Base-by-base conservation (phyloP, 2,329 filamentous ascomycete genomes). In the Ceratocystis cacaofunesta region DNA sequence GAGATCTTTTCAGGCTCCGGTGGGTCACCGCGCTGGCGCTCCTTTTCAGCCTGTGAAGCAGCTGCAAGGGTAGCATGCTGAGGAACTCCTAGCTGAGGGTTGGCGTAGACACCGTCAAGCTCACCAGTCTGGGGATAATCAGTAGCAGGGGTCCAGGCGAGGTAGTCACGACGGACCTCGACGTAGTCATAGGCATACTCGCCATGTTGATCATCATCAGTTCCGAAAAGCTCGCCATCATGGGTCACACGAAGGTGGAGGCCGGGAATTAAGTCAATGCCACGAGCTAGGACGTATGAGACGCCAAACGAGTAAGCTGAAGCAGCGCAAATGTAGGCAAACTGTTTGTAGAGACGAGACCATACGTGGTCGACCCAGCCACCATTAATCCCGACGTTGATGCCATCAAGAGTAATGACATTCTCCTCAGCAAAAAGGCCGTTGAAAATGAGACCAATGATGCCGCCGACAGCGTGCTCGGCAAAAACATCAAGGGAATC, bases 151-250 rank as follows among this genome's bases (percentile, higher is more conserved):
- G 88, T 92, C 89, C 89, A 94, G 67, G 89, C 89, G 48, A 94
- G 83, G 79, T 92, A 94, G 76, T 94, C 89, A 72, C 89, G 85
- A 72, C 89, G 87, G 67, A 92, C 88, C 80, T 94, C 89, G 69
- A 94, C 89, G 74, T 92, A 94, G 75, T 94, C 89, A 79, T 92
- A 92, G 12, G 89, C 89, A 73, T 92, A 94, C 76, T 94, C 89
- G 75, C 89, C 89, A 70, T 92, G 88, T 77, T 94, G 89, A 76
- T 92, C 89, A 73, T 92, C 89, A 72, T 94, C 89, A 88, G 92
- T 92, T 70, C 89, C 89, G 66, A 92, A 83, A 12, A 92, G 83
- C 76, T 94, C 89, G 28, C 89, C 89, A 75, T 92, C 87, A 72
- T 91, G 88, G 30, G 83, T 87, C 7, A 89, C 88, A 66, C 89